Conservation (phyloP, 257 asterid genomes). For the Avicennia marina region DNA sequence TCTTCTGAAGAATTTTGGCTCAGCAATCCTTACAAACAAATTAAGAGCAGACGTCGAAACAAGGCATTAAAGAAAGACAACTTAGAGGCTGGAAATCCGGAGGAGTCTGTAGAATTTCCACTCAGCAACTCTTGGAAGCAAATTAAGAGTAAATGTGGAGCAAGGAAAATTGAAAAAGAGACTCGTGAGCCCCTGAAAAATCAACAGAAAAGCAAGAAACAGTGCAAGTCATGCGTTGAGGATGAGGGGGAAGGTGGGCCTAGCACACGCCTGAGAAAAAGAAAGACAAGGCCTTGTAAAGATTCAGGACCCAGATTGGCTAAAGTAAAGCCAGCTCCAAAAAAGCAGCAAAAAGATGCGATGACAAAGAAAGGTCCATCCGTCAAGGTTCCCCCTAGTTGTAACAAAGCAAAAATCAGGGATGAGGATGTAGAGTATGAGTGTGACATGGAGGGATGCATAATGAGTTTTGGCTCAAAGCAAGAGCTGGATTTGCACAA, state of each 20-base stretch:
- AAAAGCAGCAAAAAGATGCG: constrained; percentile 38
- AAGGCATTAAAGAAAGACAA: constrained; percentile 28
- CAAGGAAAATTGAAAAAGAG: constrained; percentile 33
- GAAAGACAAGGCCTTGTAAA: constrained; percentile 42
- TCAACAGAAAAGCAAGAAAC: constrained; percentile 30
- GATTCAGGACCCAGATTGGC: constrained; percentile 28
- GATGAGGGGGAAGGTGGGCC: constrained; percentile 77
- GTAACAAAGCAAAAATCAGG: constrained; percentile 30
- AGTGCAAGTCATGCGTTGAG: constrained; percentile 16
- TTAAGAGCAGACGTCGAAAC: constrained; percentile 14
- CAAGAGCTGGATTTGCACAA: constrained; percentile 78
- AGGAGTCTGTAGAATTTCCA: constrained; percentile 47
- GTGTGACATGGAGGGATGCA: constrained; percentile 89
- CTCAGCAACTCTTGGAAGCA: constrained; percentile 37
- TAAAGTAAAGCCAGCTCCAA: constrained; percentile 32
- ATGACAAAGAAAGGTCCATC: constrained; percentile 36
- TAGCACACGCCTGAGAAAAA: constrained; percentile 79
- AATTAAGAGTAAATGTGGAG: constrained; percentile 41
- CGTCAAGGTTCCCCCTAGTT: constrained; percentile 19
- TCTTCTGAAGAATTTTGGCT: constrained; percentile 21
- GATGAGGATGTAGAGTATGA: constrained; percentile 57
- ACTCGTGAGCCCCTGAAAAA: constrained; percentile 33
- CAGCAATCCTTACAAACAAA: constrained; percentile 22
- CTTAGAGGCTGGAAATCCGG: constrained; percentile 18
- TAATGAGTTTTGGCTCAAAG: constrained; percentile 72